Conservation (phyloP, 1,139 yeast genomes). For the Saccharomycopsis hybrid region DNA sequence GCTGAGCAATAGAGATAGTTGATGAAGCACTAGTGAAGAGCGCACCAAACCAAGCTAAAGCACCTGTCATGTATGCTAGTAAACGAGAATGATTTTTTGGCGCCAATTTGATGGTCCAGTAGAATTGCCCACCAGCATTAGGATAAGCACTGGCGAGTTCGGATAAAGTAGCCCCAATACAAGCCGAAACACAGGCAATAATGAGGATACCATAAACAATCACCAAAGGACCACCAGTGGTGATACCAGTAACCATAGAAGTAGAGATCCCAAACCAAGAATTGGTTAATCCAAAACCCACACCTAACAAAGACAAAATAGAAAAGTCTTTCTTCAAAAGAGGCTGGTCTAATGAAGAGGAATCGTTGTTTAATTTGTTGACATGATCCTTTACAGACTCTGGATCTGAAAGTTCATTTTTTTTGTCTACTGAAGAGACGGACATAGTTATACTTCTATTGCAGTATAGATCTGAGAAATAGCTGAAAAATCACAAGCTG, state of each 20-base stretch:
- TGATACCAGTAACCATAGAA: constrained; percentile 54
- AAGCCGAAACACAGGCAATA: constrained; percentile 47
- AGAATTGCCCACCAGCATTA: constrained; percentile 63
- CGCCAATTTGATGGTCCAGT: constrained; percentile 52
- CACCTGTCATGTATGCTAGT: constrained; percentile 52
- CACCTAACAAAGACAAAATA: constrained; percentile 48
- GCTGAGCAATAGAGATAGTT: constrained; percentile 46
- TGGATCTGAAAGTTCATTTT: constrained; percentile 4
- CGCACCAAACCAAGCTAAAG: constrained; percentile 58
- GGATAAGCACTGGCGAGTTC: constrained; percentile 55
- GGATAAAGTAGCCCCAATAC: constrained; percentile 47
- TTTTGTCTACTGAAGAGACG: not conserved
- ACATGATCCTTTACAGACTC: constrained; percentile 13
- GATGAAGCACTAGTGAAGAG: constrained; percentile 56
- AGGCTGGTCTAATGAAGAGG: constrained; percentile 18
- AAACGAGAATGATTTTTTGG: constrained; percentile 44
- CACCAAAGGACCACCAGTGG: constrained; percentile 63
- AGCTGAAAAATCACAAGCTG: too few relatives aligned
- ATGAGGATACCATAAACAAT: constrained; percentile 63
- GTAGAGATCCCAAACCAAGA: constrained; percentile 69
- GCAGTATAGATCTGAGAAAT: too few relatives aligned
- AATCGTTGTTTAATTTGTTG: not conserved
- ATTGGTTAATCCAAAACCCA: constrained; percentile 64
- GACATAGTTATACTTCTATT: too few relatives aligned
- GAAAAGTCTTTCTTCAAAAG: constrained; percentile 34